Conservation (phyloP, 2,329 filamentous ascomycete genomes). For the Aphanocladium album region DNA sequence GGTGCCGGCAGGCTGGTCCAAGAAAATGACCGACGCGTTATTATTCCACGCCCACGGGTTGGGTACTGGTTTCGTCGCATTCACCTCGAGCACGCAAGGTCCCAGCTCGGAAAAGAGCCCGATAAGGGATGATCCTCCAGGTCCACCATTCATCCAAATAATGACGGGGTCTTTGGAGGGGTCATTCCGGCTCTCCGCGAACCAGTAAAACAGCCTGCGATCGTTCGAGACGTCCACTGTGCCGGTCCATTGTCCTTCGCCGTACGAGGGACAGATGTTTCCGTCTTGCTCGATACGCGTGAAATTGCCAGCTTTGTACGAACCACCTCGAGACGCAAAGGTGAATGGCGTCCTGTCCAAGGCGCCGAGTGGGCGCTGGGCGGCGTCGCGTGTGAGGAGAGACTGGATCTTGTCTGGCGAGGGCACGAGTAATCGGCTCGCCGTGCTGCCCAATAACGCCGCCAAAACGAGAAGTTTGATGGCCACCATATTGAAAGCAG, state of each 20-base stretch:
- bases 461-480: not conserved
- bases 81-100: constrained; percentile 15
- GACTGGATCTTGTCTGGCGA: not conserved
- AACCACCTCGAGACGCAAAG: not conserved
- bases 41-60: constrained; percentile 18
- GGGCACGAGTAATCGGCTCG: not conserved
- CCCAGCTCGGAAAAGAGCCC: constrained; percentile 15
- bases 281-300: constrained; percentile 1
- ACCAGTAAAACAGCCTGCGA: constrained; percentile 44
- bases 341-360: not conserved
- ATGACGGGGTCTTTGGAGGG: constrained; percentile 87
- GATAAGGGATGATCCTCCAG: constrained; percentile 74
- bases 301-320: not conserved
- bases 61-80: constrained; percentile 13
- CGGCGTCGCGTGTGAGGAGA: not conserved
- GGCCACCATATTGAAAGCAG: not conserved
- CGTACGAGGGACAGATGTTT: not conserved
- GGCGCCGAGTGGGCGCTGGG: not conserved
- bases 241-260: constrained; percentile 10
- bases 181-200: constrained; percentile 92
- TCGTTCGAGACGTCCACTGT: constrained; percentile 9
- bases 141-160: constrained; percentile 83
- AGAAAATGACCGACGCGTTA: constrained; percentile 32
- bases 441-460: not conserved
- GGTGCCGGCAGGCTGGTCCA: constrained; percentile 51